These are phyloP conservation scores for Penicillium hordei DNA, from an alignment of 2,329 filamentous ascomycete genomes.

Conservation along the genomic window DNA sequence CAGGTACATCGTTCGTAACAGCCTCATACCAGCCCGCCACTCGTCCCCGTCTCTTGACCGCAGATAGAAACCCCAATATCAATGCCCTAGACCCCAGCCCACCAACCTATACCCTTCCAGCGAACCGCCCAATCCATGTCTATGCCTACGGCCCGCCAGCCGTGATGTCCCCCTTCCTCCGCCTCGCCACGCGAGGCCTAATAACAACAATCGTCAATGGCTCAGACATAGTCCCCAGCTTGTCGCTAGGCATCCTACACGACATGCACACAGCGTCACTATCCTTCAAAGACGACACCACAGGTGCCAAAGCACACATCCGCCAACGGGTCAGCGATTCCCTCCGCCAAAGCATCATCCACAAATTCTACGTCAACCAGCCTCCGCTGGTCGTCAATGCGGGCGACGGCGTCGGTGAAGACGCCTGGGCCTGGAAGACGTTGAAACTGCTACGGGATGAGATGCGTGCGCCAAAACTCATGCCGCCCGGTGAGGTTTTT, in stretches of 20 bases:
- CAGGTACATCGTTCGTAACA: conserved; percentile 63
- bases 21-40: conserved; percentile 44
- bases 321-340: conserved; percentile 65
- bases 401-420: conserved; percentile 57
- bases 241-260: conserved; percentile 71
- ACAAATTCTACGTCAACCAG: conserved; percentile 59
- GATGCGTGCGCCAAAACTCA: conserved; percentile 68
- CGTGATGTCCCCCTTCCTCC: conserved; percentile 68
- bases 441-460: conserved; percentile 65
- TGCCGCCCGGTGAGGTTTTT: conserved; percentile 76
- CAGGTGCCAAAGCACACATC: conserved; percentile 66
- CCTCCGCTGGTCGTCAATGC: conserved; percentile 46
- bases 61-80: conserved; percentile 24
- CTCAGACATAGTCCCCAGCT: conserved; percentile 69
- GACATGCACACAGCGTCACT: conserved; percentile 72
- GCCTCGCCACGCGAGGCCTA: conserved; percentile 68
- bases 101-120: conserved; percentile 55
- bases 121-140: conserved; percentile 71
- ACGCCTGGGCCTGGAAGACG: conserved; percentile 67
- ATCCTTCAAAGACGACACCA: conserved; percentile 70
- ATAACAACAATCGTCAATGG: conserved; percentile 74
- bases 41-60: conserved; percentile 40
- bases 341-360: conserved; percentile 60
- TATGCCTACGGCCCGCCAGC: conserved; percentile 76
- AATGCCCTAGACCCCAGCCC: conserved; percentile 11